Percentiles rank a stretch among this genome's conserved stretches.
These are phyloP conservation scores for Pelargonium myrrhifolium DNA, from an alignment of 441 rosid species.

Conservation along the genomic window DNA sequence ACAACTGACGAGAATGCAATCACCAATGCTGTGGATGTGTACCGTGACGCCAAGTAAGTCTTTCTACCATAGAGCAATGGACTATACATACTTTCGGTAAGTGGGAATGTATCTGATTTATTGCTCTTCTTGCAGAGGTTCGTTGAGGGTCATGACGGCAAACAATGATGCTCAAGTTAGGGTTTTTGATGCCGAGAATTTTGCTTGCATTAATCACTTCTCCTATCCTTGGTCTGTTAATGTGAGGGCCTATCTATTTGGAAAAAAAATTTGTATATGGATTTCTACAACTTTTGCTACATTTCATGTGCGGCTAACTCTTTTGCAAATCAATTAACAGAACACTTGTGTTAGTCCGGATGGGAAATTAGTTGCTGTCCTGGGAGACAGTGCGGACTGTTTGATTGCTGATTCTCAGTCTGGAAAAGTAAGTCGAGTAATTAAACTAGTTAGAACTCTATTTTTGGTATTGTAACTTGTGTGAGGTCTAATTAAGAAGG, in stretches of 20 bases:
- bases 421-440: constrained; percentile 37
- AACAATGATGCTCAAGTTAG: constrained; percentile 58
- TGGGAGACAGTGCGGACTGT: constrained; percentile 58
- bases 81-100: not conserved
- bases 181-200: constrained; percentile 44
- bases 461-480: not conserved
- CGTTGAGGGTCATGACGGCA: constrained; percentile 44
- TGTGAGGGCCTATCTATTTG: constrained; percentile 30
- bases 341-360: constrained; percentile 51
- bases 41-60: constrained; percentile 31
- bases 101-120: not conserved
- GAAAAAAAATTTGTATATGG: not conserved
- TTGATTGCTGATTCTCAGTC: constrained; percentile 50
- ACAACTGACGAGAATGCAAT: constrained; percentile 55
- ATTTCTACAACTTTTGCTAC: not conserved
- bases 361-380: constrained; percentile 50
- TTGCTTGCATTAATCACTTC: constrained; percentile 36
- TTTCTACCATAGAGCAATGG: constrained; percentile 3
- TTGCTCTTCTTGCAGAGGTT: constrained; percentile 37
- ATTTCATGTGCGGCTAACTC: not conserved
- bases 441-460: not conserved
- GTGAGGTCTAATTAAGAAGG: not conserved
- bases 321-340: constrained; percentile 22
- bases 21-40: constrained; percentile 61
- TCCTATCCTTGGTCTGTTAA: constrained; percentile 58